A percentile compares a stretch with the other conserved stretches of the same genome.
phyloP scores from a whole-genome alignment of 2,329 filamentous ascomycete species.

The Cladosporium sp. region DNA sequence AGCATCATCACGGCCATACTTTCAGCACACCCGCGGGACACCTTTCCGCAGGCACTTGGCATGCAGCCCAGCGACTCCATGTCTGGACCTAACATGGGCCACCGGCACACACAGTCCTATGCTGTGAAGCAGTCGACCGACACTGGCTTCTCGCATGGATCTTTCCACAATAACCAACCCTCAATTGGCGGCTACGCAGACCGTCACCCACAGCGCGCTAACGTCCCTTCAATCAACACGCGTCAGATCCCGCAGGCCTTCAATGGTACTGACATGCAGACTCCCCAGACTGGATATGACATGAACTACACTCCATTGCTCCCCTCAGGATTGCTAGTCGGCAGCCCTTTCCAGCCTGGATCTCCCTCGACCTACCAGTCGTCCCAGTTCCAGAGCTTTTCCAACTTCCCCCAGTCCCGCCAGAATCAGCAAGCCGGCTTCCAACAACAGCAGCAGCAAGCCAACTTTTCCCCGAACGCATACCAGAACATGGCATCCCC shows the following conservation, averaged over 20 bases:
- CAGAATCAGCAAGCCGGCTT: conserved; percentile 57
- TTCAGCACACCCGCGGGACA: conserved; percentile 74
- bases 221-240: conserved; percentile 91
- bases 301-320: conserved; percentile 98
- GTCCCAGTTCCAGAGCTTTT: conserved; percentile 83
- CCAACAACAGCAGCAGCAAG: conserved; percentile 62
- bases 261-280: conserved; percentile 64
- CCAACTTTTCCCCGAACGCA: conserved; percentile 67
- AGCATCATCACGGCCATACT: conserved; percentile 72
- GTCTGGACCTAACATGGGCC: conserved; percentile 51
- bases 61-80: conserved; percentile 83
- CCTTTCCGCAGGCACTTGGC: conserved; percentile 68
- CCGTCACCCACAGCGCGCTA: conserved; percentile 73
- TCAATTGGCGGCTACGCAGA: conserved; percentile 74
- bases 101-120: conserved; percentile 56
- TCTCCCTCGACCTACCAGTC: conserved; percentile 86
- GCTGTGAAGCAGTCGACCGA: conserved; percentile 72
- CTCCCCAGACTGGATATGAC: conserved; percentile 83
- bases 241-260: conserved; percentile 49
- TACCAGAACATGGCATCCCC: conserved; percentile 85
- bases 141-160: conserved; percentile 87
- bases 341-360: conserved; percentile 93
- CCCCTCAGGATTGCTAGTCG: conserved; percentile 88
- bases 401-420: conserved; percentile 62
- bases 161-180: conserved; percentile 76